Evolutionary conservation across 2,329 filamentous ascomycete species (phyloP).

Genomic region (Aspergillus sp.): DNA sequence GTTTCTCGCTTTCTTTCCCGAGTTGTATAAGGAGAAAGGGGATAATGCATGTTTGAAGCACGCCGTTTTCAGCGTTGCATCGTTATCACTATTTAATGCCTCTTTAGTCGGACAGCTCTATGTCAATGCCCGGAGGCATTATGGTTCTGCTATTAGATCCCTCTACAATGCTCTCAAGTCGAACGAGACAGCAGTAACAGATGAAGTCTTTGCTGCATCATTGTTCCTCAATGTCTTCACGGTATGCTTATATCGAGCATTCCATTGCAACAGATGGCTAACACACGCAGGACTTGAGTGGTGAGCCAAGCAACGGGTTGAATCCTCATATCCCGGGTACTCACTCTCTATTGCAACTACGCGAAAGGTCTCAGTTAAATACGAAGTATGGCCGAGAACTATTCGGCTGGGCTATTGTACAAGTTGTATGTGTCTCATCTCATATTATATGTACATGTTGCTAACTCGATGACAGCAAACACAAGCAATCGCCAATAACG

Average conservation of each 20-base stretch:
- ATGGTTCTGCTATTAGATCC: neutral
- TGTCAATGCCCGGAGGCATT: neutral
- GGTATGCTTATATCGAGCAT: neutral
- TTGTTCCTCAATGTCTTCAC: neutral
- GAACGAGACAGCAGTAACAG: neutral
- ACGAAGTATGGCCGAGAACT: neutral
- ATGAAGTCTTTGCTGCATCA: neutral
- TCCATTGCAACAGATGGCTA: neutral
- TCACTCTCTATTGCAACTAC: neutral
- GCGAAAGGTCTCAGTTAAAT: neutral
- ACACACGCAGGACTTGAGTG: neutral
- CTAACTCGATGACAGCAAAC: neutral
- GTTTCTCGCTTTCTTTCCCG: neutral
- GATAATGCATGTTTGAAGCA: neutral
- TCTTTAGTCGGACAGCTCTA: neutral
- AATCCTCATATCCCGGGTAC: neutral
- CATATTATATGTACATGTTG: neutral
- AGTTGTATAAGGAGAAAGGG: neutral
- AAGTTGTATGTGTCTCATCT: neutral
- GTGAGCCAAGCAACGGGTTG: neutral
- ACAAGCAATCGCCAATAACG: neutral
- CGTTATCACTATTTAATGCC: neutral
- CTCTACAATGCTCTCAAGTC: neutral
- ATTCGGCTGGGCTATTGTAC: neutral
- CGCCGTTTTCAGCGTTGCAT: neutral